Evolutionary conservation across 441 rosid species (phyloP).

Genomic region (Erodium texanum): DNA sequence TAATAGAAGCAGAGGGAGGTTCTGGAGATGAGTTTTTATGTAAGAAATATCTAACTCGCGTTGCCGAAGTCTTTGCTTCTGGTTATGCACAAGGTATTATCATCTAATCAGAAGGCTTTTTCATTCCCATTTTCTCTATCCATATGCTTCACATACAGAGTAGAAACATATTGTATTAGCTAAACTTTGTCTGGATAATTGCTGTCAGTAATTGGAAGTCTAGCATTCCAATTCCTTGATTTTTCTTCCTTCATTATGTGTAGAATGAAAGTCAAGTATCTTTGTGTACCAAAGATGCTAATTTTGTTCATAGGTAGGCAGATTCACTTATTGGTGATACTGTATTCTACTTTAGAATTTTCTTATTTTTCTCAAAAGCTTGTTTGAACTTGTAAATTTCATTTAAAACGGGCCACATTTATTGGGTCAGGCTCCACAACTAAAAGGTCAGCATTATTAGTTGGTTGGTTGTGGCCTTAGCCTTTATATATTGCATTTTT

Average conservation of each 20-base stretch:
- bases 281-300: neutral
- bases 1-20: constrained; percentile 48
- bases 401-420: no score
- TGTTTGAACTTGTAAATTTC: neutral
- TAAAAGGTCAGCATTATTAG: neutral
- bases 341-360: neutral
- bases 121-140: constrained; percentile 8
- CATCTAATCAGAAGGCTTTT: constrained; percentile 7
- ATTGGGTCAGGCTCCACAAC: neutral
- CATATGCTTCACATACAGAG: neutral
- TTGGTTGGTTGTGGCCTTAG: neutral
- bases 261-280: constrained; percentile 7
- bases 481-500: no score
- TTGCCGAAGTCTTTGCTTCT: constrained; percentile 44
- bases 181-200: constrained; percentile 3
- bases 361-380: neutral
- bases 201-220: constrained; percentile 2
- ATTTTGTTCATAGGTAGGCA: neutral
- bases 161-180: constrained; percentile 7
- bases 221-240: constrained; percentile 1
- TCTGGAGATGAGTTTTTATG: constrained; percentile 39
- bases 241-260: constrained; percentile 5
- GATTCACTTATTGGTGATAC: neutral
- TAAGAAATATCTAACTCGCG: constrained; percentile 53
- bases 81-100: constrained; percentile 41